Evolutionary conservation across 768 basidiomycete species (phyloP), one percentile per base, ranked within the genome.

Genomic region (Myochromella boudieri): DNA sequence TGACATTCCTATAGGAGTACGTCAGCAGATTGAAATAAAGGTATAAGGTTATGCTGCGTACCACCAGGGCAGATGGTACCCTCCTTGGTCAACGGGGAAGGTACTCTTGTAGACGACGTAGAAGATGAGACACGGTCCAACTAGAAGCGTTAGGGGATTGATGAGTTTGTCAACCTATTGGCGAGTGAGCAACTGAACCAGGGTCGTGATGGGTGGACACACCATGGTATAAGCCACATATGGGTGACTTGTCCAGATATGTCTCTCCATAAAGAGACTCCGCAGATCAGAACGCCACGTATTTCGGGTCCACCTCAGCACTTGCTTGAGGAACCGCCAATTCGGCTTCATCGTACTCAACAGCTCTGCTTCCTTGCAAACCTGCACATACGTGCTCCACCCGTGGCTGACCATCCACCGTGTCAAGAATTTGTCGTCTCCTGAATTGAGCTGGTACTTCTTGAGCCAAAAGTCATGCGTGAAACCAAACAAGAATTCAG

Each of bases 361-460:
- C 11, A 95, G 71, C 68, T 95, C 92, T 11, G 84, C 86, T 68
- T 91, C 87, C 62, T 79, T 81, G 72, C 87, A 92, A 62, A 80
- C 81, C 62, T 92, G 91, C 25, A 95, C 89, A 63, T 91, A 94
- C n/a, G 91, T 95, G 64, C 77, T 86, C 93, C 94, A 95, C 12
- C 92, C 91, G 59, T 95, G 92, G 60, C 82, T 85, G 49, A 95
- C 93, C 90, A 95, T 93, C 93, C 94, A 95, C 36, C 93, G 74
- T 14, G 94, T 97, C 61, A 95, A 70, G 70, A 92, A 95, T 67
- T 95, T 93, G 74, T 92, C 90, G 68, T 94, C 92, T 18, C 92
- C 91, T 3, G 89, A 92, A 65, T 95, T 95, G 54, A 94, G 82
- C 65, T 95, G 92, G 68, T 95, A 95, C 68, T 93, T 95, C 45